Conservation (phyloP, 1,139 yeast genomes). For the Debaryomyces subglobosus region DNA sequence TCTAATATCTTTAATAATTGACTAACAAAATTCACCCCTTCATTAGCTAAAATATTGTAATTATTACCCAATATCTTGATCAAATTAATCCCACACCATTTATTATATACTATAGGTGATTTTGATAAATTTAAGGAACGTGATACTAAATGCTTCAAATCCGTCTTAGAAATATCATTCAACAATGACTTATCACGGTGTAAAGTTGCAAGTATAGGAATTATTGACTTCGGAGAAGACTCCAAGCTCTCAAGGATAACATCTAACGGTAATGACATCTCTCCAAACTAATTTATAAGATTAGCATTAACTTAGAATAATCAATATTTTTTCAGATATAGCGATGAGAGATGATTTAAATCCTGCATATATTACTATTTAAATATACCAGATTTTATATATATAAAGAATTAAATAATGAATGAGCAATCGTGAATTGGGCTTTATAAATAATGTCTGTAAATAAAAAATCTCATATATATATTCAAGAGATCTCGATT, state of each 20-base stretch:
- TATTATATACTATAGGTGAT: conserved; percentile 49
- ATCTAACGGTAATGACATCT: conserved; percentile 39
- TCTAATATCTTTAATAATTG: conserved; percentile 60
- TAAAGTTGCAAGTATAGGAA: conserved; percentile 37
- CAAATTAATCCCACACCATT: conserved; percentile 69
- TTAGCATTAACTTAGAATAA: neutral
- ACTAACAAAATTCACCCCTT: conserved; percentile 61
- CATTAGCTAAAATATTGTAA: conserved; percentile 56
- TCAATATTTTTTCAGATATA: conserved; percentile 6
- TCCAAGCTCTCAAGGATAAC: conserved; percentile 40
- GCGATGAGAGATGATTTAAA: conserved; percentile 6
- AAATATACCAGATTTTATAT: too few species aligned
- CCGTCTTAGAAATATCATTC: conserved; percentile 49
- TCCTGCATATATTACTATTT: conserved; percentile 1
- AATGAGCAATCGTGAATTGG: neutral
- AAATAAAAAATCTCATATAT: neutral
- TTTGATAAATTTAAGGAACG: conserved; percentile 57
- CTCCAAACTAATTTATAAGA: neutral
- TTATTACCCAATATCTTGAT: conserved; percentile 53
- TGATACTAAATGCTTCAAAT: conserved; percentile 57
- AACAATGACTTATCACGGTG: conserved; percentile 35
- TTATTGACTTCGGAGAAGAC: conserved; percentile 34
- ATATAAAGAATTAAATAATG: neutral
- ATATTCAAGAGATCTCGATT: neutral
- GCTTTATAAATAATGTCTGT: neutral